Evolutionary conservation across 495 filamentous ascomycete genomes (phyloP).

Genomic region (Aspergillus taichungensis): DNA sequence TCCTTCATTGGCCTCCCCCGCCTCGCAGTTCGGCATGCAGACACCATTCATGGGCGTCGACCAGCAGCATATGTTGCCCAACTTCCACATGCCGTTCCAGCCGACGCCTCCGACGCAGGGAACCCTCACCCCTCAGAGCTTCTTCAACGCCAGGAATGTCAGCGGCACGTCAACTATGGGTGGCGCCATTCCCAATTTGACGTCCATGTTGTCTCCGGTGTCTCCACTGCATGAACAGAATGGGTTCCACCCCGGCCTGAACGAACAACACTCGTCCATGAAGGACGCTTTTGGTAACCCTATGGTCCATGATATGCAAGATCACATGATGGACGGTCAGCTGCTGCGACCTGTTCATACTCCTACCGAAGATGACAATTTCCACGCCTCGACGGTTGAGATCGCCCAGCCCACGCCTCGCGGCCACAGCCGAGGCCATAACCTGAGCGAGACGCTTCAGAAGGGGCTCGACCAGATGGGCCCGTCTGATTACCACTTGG

Average conservation of each 20-base stretch:
- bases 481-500: slow-evolving; percentile 64
- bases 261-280: slow-evolving; percentile 6
- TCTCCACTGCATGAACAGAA: slow-evolving; percentile 34
- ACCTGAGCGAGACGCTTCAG: slow-evolving; percentile 66
- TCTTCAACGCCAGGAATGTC: slow-evolving; percentile 32
- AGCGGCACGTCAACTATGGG: slow-evolving; percentile 20
- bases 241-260: slow-evolving; percentile 26
- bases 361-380: slow-evolving; percentile 31
- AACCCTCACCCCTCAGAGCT: slow-evolving; percentile 35
- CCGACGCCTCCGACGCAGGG: slow-evolving; percentile 37
- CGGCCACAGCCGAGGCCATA: slow-evolving; percentile 48
- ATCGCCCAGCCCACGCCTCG: slow-evolving; percentile 59
- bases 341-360: slow-evolving; percentile 24
- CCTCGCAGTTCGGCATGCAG: slow-evolving; percentile 36
- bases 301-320: slow-evolving; percentile 15
- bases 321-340: slow-evolving; percentile 13
- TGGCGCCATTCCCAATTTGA: slow-evolving; percentile 28
- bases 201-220: slow-evolving; percentile 37
- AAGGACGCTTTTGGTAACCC: slow-evolving; percentile 21
- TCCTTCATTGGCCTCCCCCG: slow-evolving; percentile 51
- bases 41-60: slow-evolving; percentile 37
- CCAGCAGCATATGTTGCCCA: slow-evolving; percentile 24
- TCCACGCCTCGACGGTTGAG: slow-evolving; percentile 41
- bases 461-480: slow-evolving; percentile 71
- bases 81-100: slow-evolving; percentile 36